Base-by-base conservation (phyloP, 768 basidiomycete species). In the Hericium rajendrae region DNA sequence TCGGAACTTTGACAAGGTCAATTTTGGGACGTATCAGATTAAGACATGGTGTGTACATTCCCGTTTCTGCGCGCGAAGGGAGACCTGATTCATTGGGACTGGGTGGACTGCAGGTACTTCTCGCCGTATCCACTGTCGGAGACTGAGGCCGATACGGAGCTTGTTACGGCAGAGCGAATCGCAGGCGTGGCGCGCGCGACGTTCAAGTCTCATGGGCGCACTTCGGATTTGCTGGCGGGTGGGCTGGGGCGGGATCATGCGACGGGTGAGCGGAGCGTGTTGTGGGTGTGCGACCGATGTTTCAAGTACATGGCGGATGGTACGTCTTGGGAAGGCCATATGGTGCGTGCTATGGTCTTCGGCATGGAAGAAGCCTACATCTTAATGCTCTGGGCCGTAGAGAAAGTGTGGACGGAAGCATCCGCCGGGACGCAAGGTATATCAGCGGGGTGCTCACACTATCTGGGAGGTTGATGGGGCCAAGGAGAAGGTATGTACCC, bases 401-500 rank as follows among this genome's bases (percentile, higher is more conserved):
- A 86, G 78, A 68, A 78, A 74, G 40, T 95, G 94, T 64, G 76
- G 75, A 6, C 66, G 78, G 51, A 79, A 72, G 48, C 80, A 83
- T 65, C 95, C 95, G 1, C 95, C 95, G 1, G 95, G 95, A 3
- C 73, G 78, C 50, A 90, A 88, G 67, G 92, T 98, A 6, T 99
- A 97, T 67, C 85, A 94, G 60, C 78, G 87, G 38, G 94, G 91
- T 0, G 88, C 88, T 6, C 88, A 89, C 68, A 84, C 81, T 0
- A 94, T 99, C 43, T 97, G 92, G 89, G 94, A 97, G 71, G 88
- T 99, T 2, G 94, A 99, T 67, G 95, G 94, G 1, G 84, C 86
- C 0, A 76, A 78, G 57, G 83, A 88, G 58, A 94, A 94, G 75
- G 94, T 91, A 60, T 55, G 76, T 65, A 10, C 26, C 24, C 5